These are phyloP conservation scores for Colletotrichum tofieldiae DNA, from an alignment of 2,329 filamentous ascomycete species.

Conservation along the genomic window DNA sequence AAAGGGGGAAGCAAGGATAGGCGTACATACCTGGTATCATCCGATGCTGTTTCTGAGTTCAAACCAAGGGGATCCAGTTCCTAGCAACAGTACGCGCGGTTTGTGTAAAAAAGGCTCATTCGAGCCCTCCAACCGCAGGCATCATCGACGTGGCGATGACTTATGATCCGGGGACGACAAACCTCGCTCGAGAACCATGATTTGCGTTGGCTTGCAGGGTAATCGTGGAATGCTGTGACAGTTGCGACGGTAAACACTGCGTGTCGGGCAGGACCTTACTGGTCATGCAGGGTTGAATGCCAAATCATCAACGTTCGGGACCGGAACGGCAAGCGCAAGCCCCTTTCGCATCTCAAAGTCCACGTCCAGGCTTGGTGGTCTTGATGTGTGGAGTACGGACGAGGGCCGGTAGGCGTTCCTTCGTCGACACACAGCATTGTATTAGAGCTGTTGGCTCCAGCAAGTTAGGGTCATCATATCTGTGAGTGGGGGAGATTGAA, in stretches of 20 bases:
- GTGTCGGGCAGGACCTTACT: conserved; percentile 23
- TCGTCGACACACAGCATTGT: neutral
- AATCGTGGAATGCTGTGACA: conserved; percentile 10
- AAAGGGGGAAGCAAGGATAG: conserved; percentile 10
- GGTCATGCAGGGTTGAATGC: neutral
- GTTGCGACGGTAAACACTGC: neutral
- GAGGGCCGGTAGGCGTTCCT: neutral
- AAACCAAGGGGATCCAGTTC: neutral
- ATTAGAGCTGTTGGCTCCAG: neutral
- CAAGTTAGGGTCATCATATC: too few relatives aligned
- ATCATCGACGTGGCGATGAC: conserved; percentile 22
- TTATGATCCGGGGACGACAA: conserved; percentile 3
- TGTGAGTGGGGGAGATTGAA: neutral
- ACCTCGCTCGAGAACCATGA: conserved; percentile 14
- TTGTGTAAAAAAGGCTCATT: neutral
- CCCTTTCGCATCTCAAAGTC: neutral
- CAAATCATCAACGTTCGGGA: neutral
- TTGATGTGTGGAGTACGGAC: neutral
- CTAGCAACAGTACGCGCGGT: conserved; percentile 18
- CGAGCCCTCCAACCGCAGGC: conserved; percentile 11
- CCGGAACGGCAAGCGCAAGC: neutral
- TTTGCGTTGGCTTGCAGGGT: conserved; percentile 24
- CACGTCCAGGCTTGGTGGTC: neutral
- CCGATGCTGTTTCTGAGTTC: conserved; percentile 16
- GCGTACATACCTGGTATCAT: conserved; percentile 4